Base-by-base conservation (phyloP, 148 eudicot species). In the Suaeda aralocaspica region DNA sequence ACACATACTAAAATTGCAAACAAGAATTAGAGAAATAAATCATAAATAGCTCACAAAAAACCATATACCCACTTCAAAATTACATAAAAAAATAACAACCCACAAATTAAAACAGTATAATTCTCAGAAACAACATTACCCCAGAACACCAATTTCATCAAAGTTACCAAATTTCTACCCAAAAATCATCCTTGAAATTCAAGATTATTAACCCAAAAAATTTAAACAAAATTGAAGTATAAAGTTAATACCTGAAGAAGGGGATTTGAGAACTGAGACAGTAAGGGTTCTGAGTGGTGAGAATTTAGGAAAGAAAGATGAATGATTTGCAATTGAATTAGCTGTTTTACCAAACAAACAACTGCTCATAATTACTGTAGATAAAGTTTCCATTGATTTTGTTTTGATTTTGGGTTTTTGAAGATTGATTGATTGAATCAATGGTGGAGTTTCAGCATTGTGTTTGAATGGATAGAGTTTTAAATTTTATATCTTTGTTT, bases 201-300 rank as follows among this genome's bases (percentile, higher is more conserved):
- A 67, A n/a, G 16, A 36, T 63, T 1, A 67, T 2, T 18, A 50
- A 49, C 58, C 42, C 42, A 67, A 7, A 31, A 67, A 2, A 1
- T 3, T 14, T 7, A 68, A 51, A 52, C n/a, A 26, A 24, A 56
- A 36, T 25, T 64, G 21, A 68, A 36, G 24, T 11, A 48, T 56
- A 63, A 36, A 49, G 1, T 5, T 24, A 56, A 24, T 48, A 81
- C 84, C 84, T 65, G 78, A 62, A 49, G 81, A 72, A 55, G 84
- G 78, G 72, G 84, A 65, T 39, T 68, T 81, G 68, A 81, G 75
- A 46, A 78, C 81, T 1, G 76, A 81, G 22, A 77, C 64, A 14
- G 68, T 77, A 68, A 64, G 33, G 6, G 36, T 44, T 76, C 68
- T 74, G 52, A 42, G 60, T 30, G 55, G 25, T 5, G 48, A 31